Percentiles rank a stretch among this genome's conserved stretches.
Evolutionary conservation across 1,139 yeast genomes (phyloP).

Genomic region (Geotrichum carabidarum): DNA sequence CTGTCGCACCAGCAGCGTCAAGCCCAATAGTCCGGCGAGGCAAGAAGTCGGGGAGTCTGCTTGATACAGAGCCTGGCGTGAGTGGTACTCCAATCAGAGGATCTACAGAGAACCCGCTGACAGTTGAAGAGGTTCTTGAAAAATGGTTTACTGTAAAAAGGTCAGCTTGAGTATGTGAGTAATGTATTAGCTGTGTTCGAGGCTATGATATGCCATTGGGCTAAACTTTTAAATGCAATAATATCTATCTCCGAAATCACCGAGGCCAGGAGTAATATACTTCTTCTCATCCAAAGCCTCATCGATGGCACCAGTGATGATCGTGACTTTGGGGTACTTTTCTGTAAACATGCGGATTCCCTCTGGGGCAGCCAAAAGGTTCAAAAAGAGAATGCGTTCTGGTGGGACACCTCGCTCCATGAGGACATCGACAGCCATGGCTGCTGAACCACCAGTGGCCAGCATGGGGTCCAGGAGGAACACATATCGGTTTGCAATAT

Average conservation of each 20-base stretch:
- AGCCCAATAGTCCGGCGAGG: not conserved
- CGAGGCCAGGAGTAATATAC: conserved; percentile 89
- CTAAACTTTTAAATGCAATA: conserved; percentile 61
- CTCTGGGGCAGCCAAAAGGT: conserved; percentile 90
- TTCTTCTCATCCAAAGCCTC: conserved; percentile 76
- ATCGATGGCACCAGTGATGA: conserved; percentile 91
- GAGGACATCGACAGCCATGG: conserved; percentile 92
- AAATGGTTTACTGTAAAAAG: conserved; percentile 3
- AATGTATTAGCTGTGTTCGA: not conserved
- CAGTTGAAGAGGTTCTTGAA: not conserved
- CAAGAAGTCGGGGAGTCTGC: not conserved
- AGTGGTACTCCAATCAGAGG: conserved; percentile 11
- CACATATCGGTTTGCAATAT: conserved; percentile 80
- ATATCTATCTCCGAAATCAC: conserved; percentile 97
- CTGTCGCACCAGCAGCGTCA: conserved; percentile 2
- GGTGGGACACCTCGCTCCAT: conserved; percentile 79
- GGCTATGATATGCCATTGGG: not conserved
- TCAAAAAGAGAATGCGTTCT: conserved; percentile 81
- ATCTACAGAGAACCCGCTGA: conserved; percentile 7
- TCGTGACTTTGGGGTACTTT: conserved; percentile 75
- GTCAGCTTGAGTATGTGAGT: not conserved
- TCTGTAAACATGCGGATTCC: conserved; percentile 76
- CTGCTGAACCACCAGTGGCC: conserved; percentile 97
- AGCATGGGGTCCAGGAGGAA: conserved; percentile 92
- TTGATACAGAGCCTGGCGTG: conserved; percentile 4